A percentile compares a stretch with the other conserved stretches of the same genome.
Evolutionary conservation across 768 basidiomycete species (phyloP).

Genomic region (Suillus alpinus): DNA sequence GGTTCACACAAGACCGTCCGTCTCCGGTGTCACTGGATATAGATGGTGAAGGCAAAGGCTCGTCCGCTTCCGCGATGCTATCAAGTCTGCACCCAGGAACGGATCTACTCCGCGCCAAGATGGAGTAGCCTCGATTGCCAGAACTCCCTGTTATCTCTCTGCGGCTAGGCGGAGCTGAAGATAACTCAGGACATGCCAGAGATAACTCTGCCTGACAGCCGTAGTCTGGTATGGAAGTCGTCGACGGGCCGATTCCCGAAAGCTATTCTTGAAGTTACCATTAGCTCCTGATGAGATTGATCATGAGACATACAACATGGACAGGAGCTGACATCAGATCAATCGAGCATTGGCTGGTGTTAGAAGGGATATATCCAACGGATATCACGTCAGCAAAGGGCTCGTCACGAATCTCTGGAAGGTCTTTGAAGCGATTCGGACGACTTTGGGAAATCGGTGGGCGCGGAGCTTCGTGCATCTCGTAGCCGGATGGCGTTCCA

Average conservation of each 20-base stretch:
- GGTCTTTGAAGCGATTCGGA: background rate
- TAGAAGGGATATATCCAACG: background rate
- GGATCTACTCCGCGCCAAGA: background rate
- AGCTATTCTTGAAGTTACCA: background rate
- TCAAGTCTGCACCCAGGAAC: background rate
- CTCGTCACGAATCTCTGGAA: conserved; percentile 2
- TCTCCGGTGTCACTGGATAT: background rate
- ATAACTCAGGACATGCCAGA: background rate
- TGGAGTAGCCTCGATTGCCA: background rate
- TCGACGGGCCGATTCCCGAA: background rate
- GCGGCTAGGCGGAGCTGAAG: background rate
- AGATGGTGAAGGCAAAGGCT: background rate
- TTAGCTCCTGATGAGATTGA: background rate
- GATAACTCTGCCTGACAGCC: background rate
- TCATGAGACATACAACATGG: background rate
- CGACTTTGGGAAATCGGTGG: background rate
- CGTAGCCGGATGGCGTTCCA: background rate
- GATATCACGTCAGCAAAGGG: background rate
- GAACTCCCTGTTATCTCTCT: background rate
- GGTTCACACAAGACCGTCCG: background rate
- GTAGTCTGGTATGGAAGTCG: background rate
- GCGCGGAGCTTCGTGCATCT: background rate
- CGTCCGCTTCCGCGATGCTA: conserved; percentile 1
- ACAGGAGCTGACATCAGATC: background rate
- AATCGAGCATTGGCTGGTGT: background rate